Conservation (phyloP, 257 asterid genomes). For the Nicotiana attenuata region DNA sequence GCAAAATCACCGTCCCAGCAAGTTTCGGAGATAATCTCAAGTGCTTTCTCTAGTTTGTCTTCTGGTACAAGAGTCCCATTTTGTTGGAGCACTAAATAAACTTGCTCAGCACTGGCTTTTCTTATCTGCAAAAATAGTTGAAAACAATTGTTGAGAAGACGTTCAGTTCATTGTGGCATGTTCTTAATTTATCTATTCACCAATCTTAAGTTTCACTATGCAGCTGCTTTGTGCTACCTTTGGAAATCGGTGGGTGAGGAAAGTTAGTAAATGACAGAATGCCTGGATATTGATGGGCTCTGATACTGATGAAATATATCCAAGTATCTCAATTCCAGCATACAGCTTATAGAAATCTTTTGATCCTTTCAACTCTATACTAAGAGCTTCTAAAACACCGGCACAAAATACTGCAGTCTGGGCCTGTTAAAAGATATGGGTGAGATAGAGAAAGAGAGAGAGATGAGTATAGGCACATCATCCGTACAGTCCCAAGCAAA, state of each 20-base stretch:
- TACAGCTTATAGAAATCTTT: slow-evolving; percentile 74
- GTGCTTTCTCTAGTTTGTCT: slow-evolving; percentile 55
- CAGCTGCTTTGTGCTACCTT: slow-evolving; percentile 43
- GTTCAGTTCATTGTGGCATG: not conserved
- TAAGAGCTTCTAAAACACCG: slow-evolving; percentile 61
- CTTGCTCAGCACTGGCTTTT: slow-evolving; percentile 79
- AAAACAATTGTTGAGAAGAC: not conserved
- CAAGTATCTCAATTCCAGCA: slow-evolving; percentile 85
- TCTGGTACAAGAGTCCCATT: slow-evolving; percentile 53
- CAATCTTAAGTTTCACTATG: not conserved
- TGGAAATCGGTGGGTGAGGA: slow-evolving; percentile 80
- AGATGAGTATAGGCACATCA: not conserved
- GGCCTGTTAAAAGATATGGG: slow-evolving; percentile 35
- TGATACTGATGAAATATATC: slow-evolving; percentile 64
- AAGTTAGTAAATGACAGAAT: slow-evolving; percentile 56
- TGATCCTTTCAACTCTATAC: slow-evolving; percentile 68
- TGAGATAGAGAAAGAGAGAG: not conserved
- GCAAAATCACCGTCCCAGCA: slow-evolving; percentile 89
- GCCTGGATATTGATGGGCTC: slow-evolving; percentile 59
- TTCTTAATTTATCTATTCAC: not conserved
- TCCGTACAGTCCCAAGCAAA: not conserved
- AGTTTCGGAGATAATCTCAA: slow-evolving; percentile 69
- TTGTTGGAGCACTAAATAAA: slow-evolving; percentile 65
- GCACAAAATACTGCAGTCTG: slow-evolving; percentile 62
- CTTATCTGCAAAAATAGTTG: slow-evolving; percentile 50